Evolutionary conservation across 805 yeast genomes (phyloP), one percentile per base, ranked within the genome.

Genomic region (Lachancea meyersii): DNA sequence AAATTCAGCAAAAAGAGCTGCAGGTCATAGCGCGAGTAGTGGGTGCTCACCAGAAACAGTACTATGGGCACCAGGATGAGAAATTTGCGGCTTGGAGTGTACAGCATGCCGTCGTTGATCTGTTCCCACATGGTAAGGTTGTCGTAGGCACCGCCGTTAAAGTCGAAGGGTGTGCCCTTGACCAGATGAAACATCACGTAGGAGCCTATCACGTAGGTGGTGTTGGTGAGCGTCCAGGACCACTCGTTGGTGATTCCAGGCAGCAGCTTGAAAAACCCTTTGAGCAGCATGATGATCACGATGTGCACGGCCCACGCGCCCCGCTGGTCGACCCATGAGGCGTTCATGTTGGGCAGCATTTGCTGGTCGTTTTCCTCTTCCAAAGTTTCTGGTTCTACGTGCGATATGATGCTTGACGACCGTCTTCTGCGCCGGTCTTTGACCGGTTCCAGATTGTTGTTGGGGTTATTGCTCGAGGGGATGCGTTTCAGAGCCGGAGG

Each of bases 71-170:
- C 96, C 38, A 86, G 80, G 68, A 91, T 76, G 51, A 91, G 70
- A 59, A 88, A 91, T 65, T 91, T 91, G 71, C 93, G 89, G 30
- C 96, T 81, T 10, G 98, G 98, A 0, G 98, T 93, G 63, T 89
- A 91, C 64, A 88, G 95, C 59, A 88, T 97, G 46, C 97, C 98
- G 56, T 89, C 80, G 63, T 86, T 94, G 30, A 71, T 82, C 65
- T 91, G 98, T 65, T 91, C 98, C 98, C 98, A 91, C 97, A 91
- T 87, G 18, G 96, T 93, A 52, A 91, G 72, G 57, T 86, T 82
- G 61, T 91, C 98, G 65, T 84, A 93, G 0, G 97, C 97, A 33
- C 98, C 98, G 31, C 85, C 82, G 60, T 89, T 93, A 69, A 91
- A 89, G 55, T 93, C 98, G 60, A 91, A 93, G 0, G 98, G 98